Percentiles rank a stretch among this genome's conserved stretches.
These are phyloP conservation scores for Cladosporium oxysporum DNA, from an alignment of 2,329 filamentous ascomycete genomes.

Conservation along the genomic window DNA sequence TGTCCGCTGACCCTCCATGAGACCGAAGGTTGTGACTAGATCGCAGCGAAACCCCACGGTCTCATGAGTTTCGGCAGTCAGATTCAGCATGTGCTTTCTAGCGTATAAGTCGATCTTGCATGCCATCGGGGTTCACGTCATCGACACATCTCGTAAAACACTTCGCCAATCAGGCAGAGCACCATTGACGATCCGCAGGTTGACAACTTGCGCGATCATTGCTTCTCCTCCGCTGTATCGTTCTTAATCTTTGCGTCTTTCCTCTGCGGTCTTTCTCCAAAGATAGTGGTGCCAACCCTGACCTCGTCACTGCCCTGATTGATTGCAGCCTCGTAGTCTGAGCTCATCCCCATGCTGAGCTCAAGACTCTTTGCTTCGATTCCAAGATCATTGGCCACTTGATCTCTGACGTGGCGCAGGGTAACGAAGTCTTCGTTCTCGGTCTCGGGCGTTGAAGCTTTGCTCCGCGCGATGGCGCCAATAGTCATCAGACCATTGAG, in stretches of 20 bases:
- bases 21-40: not conserved
- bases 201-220: slow-evolving; percentile 3
- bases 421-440: slow-evolving; percentile 87
- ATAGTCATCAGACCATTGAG: slow-evolving; percentile 95
- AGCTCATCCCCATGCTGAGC: slow-evolving; percentile 98
- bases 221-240: slow-evolving; percentile 26
- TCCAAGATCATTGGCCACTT: slow-evolving; percentile 64
- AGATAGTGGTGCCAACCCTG: slow-evolving; percentile 89
- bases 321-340: slow-evolving; percentile 91
- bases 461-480: slow-evolving; percentile 84
- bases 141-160: not conserved
- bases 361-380: slow-evolving; percentile 64
- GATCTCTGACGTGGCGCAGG: slow-evolving; percentile 69
- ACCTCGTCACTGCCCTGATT: slow-evolving; percentile 83
- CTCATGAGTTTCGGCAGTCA: not conserved
- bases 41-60: not conserved
- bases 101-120: not conserved
- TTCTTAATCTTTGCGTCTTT: slow-evolving; percentile 69
- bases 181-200: not conserved
- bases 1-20: not conserved
- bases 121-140: not conserved
- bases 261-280: slow-evolving; percentile 78
- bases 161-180: not conserved
- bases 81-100: not conserved
- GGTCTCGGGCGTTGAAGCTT: slow-evolving; percentile 67